Evolutionary conservation across 345 rosid species (phyloP), one percentile per base, ranked within the genome.

Genomic region (Eucalyptus fibrosa): DNA sequence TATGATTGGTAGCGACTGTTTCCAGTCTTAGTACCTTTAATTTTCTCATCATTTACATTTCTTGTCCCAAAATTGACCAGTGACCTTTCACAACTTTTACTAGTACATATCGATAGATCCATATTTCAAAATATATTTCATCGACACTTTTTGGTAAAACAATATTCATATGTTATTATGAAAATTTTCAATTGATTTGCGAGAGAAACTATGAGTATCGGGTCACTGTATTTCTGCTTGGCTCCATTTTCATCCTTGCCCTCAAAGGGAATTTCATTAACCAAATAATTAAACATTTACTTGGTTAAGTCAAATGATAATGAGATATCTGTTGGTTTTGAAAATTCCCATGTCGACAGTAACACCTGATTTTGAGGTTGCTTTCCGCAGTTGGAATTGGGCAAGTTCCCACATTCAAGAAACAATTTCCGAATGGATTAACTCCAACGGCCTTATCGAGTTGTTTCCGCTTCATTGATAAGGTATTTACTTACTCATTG

Each of bases 131-230:
- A 24, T 56, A 56, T 24, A 56, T 56, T 56, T 56, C 62, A 56
- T 56, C 0, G 62, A 56, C 62, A 56, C 6, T 53, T 53, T 53
- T 56, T 2, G 30, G 30, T 56, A 56, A 56, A 56, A 56, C 2
- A 56, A 56, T 23, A 56, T 28, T 72, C 45, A 19, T 19, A 37
- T 34, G 82, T 45, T 42, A 15, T n/a, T n/a, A n/a, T 65, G 37
- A 15, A n/a, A n/a, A 0, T 15, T n/a, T 16, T 65, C 37, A 15
- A n/a, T 65, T n/a, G 40, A 65, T 53, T 2, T 8, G 19, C 5
- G 9, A 4, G 40, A 65, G 40, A 32, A 65, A n/a, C 8, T n/a
- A 21, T 69, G 24, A 53, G 59, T 53, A 21, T 4, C 26, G 5
- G 59, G 26, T 53, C 26, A 37, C 81, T 34, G 42, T 34, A 17